Conservation (phyloP, 768 basidiomycete species). For the Rubroboletus satanas region DNA sequence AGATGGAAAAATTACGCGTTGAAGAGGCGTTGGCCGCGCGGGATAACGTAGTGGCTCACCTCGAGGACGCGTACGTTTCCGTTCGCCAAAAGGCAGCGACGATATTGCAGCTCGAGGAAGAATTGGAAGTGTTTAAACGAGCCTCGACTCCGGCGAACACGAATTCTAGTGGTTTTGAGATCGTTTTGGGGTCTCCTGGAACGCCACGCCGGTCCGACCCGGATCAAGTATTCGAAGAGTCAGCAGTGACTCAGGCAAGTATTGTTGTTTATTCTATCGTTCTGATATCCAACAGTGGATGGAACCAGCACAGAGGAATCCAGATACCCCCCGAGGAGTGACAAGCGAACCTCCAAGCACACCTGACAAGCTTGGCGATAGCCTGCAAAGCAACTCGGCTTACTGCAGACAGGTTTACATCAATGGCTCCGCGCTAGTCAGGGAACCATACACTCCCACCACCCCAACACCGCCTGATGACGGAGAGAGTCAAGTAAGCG, state of each 20-base stretch:
- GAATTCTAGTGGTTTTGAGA: conserved; percentile 2
- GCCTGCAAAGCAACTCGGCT: conserved; percentile 27
- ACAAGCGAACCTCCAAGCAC: conserved; percentile 9
- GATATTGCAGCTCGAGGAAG: conserved; percentile 47
- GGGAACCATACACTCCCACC: neutral
- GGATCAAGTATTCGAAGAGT: neutral
- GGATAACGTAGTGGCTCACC: conserved; percentile 54
- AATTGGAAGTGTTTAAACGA: conserved; percentile 30
- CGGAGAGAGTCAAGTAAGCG: conserved; percentile 15
- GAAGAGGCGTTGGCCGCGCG: conserved; percentile 59
- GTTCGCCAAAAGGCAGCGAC: conserved; percentile 56
- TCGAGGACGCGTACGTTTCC: conserved; percentile 56
- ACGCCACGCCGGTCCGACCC: neutral
- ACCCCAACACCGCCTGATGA: neutral
- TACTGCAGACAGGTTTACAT: conserved; percentile 17
- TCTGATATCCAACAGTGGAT: neutral
- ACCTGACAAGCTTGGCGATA: conserved; percentile 21
- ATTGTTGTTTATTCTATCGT: neutral
- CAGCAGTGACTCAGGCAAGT: conserved; percentile 4
- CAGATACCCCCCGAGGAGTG: neutral
- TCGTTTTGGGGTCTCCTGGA: neutral
- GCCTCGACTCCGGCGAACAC: conserved; percentile 20
- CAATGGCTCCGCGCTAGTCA: conserved; percentile 6
- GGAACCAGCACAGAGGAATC: neutral
- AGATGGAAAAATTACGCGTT: conserved; percentile 49